Base-by-base conservation (phyloP, 306 rosid species). In the Prunus davidiana region DNA sequence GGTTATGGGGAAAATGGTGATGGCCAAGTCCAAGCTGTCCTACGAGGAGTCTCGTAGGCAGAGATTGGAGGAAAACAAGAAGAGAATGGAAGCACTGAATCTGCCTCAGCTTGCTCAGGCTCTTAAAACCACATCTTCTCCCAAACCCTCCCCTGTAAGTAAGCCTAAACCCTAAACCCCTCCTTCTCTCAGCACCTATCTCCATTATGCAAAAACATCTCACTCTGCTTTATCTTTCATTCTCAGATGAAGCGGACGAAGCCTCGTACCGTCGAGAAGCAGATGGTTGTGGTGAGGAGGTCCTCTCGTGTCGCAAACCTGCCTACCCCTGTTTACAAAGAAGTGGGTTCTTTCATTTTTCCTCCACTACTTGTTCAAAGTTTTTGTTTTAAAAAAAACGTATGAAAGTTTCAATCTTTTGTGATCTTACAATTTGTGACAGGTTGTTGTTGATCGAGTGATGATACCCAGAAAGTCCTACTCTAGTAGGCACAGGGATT, bases 21-120 rank as follows among this genome's bases (percentile, higher is more conserved):
- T 79, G 73, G 65, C 86, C 0, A 88, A 85, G 62, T 43, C 77
- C 20, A 25, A 73, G 56, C 16, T 30, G 27, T 68, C 77, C 9
- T 85, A 88, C 43, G 87, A 85, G 80, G 91, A 88, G 76, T 75
- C 76, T 46, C 86, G 87, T 27, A 70, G 67, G 69, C 83, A 79
- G 83, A 81, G 87, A 52, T 22, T 85, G 69, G 86, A 85, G 51
- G 91, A 83, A 69, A 88, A 88, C 76, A 79, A 69, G 75, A 85
- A 76, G 80, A 81, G 86, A 66, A 83, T 88, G 87, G 89, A 83
- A 71, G 87, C 86, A 47, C 91, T 88, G 50, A 83, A 85, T 68
- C 84, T 88, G 18, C 69, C 71, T 73, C 76, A 78, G 74, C 91
- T 85, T 2, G 81, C 87, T 41, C 69, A 76, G 2, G 75, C 86